Evolutionary conservation across 257 asterid genomes (phyloP), one percentile per base, ranked within the genome.

Genomic region (Solanum corneliomulleri): DNA sequence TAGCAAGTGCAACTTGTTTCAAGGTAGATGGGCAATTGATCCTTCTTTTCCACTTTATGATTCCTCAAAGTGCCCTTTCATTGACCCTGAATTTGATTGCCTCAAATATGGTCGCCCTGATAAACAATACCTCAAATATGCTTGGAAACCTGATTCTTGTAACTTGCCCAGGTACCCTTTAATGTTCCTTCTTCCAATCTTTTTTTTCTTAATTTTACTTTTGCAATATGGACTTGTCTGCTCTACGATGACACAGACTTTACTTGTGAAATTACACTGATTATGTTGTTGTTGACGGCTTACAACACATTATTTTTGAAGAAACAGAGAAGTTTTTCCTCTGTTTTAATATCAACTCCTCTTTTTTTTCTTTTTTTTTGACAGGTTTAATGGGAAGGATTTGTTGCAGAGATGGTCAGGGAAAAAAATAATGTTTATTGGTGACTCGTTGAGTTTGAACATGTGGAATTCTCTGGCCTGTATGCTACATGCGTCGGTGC

Each of bases 361-460:
- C 9, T 10, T 44, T 14, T 14, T 23, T 25, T 77, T 76, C 0
- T 13, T 42, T 11, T n/a, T 7, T 39, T 20, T 74, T 5, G 0
- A 12, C 84, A 94, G 98, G 86, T 94, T 94, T 88, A 72, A 93
- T 89, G 98, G 98, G 88, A 3, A 88, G 90, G 95, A 94, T 88
- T 91, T 94, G 7, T 47, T 94, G 91, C 92, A n/a, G 90, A 90
- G 91, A 72, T 93, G 94, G 95, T 91, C 91, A 0, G 96, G 97
- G 88, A 94, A 93, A 91, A 94, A 93, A 91, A 92, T 94, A 35
- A 94, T 94, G 98, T 94, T 94, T 89, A 94, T 94, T 33, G 98
- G 98, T 20, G 98, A 94, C 90, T 94, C 98, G 16, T 91, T 94
- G 95, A 93, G 98, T 90, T 86, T 93, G 93, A 94, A 94, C 90